Evolutionary conservation across 2,329 filamentous ascomycete species (phyloP).

Genomic region (Clarireedia monteithiana): DNA sequence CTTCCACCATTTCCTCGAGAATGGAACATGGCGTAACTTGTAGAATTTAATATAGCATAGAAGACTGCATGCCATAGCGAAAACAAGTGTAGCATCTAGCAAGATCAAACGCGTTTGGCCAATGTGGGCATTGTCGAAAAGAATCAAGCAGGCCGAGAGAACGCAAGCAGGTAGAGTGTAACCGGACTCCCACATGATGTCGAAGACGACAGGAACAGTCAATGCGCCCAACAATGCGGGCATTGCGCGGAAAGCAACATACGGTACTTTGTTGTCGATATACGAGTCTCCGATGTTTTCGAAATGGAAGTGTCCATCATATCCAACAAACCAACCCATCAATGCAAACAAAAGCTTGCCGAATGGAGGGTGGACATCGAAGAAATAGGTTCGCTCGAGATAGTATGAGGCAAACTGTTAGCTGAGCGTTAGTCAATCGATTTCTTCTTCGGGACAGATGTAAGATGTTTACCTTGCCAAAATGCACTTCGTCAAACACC

Average conservation of each 20-base stretch:
- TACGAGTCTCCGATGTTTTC: conserved; percentile 99
- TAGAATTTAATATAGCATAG: conserved; percentile 96
- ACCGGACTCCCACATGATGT: conserved; percentile 99
- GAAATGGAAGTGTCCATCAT: conserved; percentile 94
- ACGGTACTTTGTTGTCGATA: conserved; percentile 92
- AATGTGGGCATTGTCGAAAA: conserved; percentile 97
- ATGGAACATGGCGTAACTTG: conserved; percentile 83
- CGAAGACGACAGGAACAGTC: conserved; percentile 86
- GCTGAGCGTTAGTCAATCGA: conserved; percentile 10
- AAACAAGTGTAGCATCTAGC: conserved; percentile 85
- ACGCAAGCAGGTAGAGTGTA: conserved; percentile 92
- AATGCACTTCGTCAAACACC: conserved; percentile 98
- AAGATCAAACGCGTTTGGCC: conserved; percentile 93
- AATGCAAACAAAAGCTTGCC: conserved; percentile 96
- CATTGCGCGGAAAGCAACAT: conserved; percentile 90
- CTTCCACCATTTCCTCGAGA: conserved; percentile 98
- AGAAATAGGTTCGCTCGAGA: conserved; percentile 96
- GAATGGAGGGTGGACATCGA: conserved; percentile 97
- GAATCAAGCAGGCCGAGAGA: conserved; percentile 74
- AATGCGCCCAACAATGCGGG: conserved; percentile 86
- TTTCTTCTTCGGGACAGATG: neutral
- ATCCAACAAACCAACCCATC: conserved; percentile 95
- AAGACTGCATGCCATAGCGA: conserved; percentile 93
- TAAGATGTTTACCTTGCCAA: conserved; percentile 71
- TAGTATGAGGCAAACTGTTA: conserved; percentile 70